A percentile compares a stretch with the other conserved stretches of the same genome.
These are phyloP conservation scores for Nakataea oryzae DNA, from an alignment of 2,329 filamentous ascomycete species.

Conservation along the genomic window DNA sequence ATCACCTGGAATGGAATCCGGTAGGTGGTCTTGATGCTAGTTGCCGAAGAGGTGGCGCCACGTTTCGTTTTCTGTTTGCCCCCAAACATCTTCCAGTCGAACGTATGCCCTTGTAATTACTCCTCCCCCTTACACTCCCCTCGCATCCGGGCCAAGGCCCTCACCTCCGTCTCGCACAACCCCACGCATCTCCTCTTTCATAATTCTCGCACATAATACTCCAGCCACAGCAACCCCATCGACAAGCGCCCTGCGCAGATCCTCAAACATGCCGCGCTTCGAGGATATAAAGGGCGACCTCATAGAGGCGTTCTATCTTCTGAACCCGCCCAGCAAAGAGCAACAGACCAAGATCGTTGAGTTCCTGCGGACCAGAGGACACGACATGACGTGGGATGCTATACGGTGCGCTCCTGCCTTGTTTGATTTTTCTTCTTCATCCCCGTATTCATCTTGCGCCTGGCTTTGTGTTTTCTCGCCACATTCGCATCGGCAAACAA, in stretches of 20 bases:
- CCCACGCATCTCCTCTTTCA: conserved; percentile 8
- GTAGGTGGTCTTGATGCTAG: conserved; percentile 14
- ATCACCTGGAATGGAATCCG: conserved; percentile 24
- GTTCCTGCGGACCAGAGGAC: conserved; percentile 10
- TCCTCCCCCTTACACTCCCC: not conserved
- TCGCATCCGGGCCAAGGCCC: not conserved
- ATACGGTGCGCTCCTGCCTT: conserved; percentile 9
- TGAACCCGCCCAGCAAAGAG: conserved; percentile 5
- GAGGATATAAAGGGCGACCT: conserved; percentile 9
- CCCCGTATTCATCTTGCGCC: too few relatives aligned
- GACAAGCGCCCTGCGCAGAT: not conserved
- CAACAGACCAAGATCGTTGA: conserved; percentile 9
- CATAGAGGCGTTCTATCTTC: conserved; percentile 7
- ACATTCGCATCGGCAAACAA: not conserved
- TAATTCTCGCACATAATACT: conserved; percentile 6
- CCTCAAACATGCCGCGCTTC: not conserved
- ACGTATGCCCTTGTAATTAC: not conserved
- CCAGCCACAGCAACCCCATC: not conserved
- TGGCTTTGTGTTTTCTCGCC: not conserved
- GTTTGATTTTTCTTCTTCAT: not conserved
- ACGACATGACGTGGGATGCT: conserved; percentile 14
- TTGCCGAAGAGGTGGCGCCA: not conserved
- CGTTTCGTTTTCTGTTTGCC: not conserved
- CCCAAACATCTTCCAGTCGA: not conserved
- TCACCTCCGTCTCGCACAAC: conserved; percentile 10